phyloP scores from a whole-genome alignment of 1,284 basidiomycete genomes.

The Lignosus rhinocerotis region DNA sequence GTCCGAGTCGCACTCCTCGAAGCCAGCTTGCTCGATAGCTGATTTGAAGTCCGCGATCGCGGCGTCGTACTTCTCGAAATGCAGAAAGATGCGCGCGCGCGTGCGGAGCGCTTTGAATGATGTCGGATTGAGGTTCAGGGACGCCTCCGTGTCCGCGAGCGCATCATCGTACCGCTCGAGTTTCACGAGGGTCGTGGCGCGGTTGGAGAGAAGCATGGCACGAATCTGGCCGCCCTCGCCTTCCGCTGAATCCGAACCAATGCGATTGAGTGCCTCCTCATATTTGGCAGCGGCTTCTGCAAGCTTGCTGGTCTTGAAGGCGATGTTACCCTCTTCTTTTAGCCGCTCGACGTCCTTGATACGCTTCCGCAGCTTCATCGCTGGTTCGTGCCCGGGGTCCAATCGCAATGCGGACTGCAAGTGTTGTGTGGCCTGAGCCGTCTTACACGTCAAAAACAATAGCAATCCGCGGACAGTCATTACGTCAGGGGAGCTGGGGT shows the following conservation, averaged over 20 bases:
- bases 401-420: conserved; percentile 71
- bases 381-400: conserved; percentile 77
- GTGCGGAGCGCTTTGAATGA: conserved; percentile 88
- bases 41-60: conserved; percentile 77
- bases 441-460: conserved; percentile 74
- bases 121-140: conserved; percentile 60
- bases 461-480: conserved; percentile 81
- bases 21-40: conserved; percentile 69
- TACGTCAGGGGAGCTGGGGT: conserved; percentile 77
- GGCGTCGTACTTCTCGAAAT: conserved; percentile 74
- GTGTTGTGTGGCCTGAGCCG: conserved; percentile 74
- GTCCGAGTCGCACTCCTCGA: conserved; percentile 63
- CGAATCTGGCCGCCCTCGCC: conserved; percentile 75
- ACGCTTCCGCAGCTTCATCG: conserved; percentile 72
- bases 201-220: conserved; percentile 80
- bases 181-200: conserved; percentile 81
- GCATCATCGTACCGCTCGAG: conserved; percentile 67
- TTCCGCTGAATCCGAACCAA: conserved; percentile 66
- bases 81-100: conserved; percentile 76
- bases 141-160: conserved; percentile 68
- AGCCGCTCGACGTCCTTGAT: conserved; percentile 77
- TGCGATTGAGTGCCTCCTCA: conserved; percentile 67
- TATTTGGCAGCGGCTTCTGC: conserved; percentile 72
- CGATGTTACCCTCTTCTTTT: conserved; percentile 83
- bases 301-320: conserved; percentile 69